Evolutionary conservation across 345 rosid species (phyloP).

Genomic region (Hypericum perforatum): DNA sequence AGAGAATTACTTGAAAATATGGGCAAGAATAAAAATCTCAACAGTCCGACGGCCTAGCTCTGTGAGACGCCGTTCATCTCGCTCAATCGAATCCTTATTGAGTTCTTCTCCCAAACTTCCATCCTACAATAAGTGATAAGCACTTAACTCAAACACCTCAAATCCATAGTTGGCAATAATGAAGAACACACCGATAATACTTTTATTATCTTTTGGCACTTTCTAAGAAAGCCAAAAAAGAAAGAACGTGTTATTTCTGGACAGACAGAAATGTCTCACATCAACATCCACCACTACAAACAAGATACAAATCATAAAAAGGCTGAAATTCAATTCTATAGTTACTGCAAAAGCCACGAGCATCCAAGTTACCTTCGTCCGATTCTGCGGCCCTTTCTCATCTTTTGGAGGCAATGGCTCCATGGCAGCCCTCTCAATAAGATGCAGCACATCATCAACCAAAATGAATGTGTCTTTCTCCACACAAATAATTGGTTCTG

Average conservation of each 20-base stretch:
- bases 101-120: slow-evolving; percentile 70
- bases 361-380: slow-evolving; percentile 49
- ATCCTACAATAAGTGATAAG: slow-evolving; percentile 39
- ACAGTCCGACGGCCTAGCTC: slow-evolving; percentile 85
- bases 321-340: background rate
- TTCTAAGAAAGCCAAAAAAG: no score
- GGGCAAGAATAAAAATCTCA: slow-evolving; percentile 82
- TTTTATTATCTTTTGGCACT: no score
- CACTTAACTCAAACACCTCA: slow-evolving; percentile 3
- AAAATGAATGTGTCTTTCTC: slow-evolving; percentile 71
- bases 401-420: slow-evolving; percentile 83
- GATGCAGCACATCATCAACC: slow-evolving; percentile 68
- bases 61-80: slow-evolving; percentile 86
- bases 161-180: background rate
- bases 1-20: slow-evolving; percentile 65
- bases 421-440: slow-evolving; percentile 69
- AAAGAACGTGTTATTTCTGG: no score
- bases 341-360: background rate
- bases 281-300: no score
- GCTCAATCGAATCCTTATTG: slow-evolving; percentile 61
- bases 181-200: no score
- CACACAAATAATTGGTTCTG: slow-evolving; percentile 62
- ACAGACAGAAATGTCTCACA: no score
- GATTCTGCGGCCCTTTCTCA: slow-evolving; percentile 76
- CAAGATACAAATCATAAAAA: no score